phyloP scores from a whole-genome alignment of 1,284 basidiomycete species.

The Pseudozyma sp. region DNA sequence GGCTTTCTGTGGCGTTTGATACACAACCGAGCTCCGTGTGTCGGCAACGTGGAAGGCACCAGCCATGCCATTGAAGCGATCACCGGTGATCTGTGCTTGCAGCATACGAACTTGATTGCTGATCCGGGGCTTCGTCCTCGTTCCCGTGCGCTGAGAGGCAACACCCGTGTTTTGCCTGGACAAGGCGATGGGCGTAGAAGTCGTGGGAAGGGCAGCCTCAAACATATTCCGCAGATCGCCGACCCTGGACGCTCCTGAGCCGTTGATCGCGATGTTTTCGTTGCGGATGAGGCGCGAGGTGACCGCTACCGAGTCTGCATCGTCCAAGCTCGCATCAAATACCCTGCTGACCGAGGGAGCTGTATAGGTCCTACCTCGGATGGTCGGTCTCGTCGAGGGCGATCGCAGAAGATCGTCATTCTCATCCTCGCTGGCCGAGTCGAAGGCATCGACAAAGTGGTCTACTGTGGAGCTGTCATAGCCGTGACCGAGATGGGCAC shows the following conservation, averaged over 20 bases:
- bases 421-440: conserved; percentile 32
- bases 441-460: conserved; percentile 39
- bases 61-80: conserved; percentile 34
- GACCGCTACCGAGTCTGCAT: conserved; percentile 11
- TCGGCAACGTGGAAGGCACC: conserved; percentile 33
- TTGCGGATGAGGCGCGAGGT: conserved; percentile 34
- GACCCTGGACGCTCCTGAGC: conserved; percentile 34
- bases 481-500: conserved; percentile 34
- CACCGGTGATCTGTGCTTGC: conserved; percentile 52
- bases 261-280: conserved; percentile 43
- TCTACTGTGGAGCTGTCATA: conserved; percentile 33
- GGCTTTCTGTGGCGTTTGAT: neutral
- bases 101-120: conserved; percentile 51
- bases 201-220: conserved; percentile 19
- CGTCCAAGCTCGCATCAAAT: conserved; percentile 22
- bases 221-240: conserved; percentile 45
- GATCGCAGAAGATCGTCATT: neutral
- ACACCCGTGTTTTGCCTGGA: conserved; percentile 34
- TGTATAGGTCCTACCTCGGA: conserved; percentile 39
- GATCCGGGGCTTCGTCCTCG: conserved; percentile 31
- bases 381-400: conserved; percentile 11
- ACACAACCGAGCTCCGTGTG: conserved; percentile 18
- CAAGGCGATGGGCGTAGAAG: conserved; percentile 8
- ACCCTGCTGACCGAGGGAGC: conserved; percentile 41
- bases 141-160: conserved; percentile 12